Base-by-base conservation (phyloP, 1,284 basidiomycete species). In the Puccinia polysora region DNA sequence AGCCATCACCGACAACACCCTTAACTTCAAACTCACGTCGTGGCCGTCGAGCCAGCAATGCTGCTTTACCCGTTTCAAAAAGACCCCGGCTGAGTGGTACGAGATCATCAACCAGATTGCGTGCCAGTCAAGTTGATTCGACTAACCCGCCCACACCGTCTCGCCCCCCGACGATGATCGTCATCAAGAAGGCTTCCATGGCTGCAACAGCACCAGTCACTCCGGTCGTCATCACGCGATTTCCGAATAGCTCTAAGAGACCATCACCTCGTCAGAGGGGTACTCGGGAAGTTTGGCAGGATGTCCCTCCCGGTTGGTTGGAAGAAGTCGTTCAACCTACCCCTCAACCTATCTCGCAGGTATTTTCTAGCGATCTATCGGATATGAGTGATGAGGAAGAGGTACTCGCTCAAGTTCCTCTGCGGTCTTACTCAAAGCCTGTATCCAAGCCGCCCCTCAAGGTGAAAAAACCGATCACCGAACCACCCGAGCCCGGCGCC, bases 371-470 rank as follows among this genome's bases (percentile, higher is more conserved):
- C 18, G 67, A 69, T 14, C 45, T 69, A 23, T 59, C 67, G 14
- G 67, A 69, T 25, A 49, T 69, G 55, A 59, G 53, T 32, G 53
- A 55, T 20, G 67, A 69, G 5, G 65, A 67, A 15, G 63, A 65
- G n/a, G 45, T 25, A 25, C 30, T 63, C 25, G 23, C 2, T 7
- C 8, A 49, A 6, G 18, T 43, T 63, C 14, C 32, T 36, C 45
- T 14, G 12, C 60, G 32, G n/a, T 18, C 45, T 10, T 45, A 63
- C 2, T 30, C 10, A 7, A 56, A 56, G 18, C 20, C 6, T 18
- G 23, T 28, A 10, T 30, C 45, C 23, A 63, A 63, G 40, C 40
- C 40, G n/a, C n/a, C n/a, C n/a, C n/a, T n/a, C n/a, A 53, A 8
- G 10, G 18, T 14, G 34, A 6, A 14, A 14, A 53, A 25, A 18